Conservation (phyloP, 1,284 basidiomycete species). For the Porogramme epimiltina region DNA sequence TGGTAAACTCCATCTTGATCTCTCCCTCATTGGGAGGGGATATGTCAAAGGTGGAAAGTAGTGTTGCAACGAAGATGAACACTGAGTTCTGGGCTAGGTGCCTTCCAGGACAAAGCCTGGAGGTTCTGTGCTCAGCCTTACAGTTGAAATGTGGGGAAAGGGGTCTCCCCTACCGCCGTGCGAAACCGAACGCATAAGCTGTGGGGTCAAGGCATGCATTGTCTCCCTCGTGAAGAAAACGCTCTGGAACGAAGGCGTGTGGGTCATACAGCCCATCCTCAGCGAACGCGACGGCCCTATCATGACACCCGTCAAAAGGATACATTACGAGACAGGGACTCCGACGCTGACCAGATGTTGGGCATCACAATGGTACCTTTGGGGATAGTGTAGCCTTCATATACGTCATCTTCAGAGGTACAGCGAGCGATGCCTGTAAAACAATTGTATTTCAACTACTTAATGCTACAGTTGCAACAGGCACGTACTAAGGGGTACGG, state of each 20-base stretch:
- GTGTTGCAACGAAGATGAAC: slow-evolving; percentile 26
- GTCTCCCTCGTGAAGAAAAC: slow-evolving; percentile 19
- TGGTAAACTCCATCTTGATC: slow-evolving; percentile 6
- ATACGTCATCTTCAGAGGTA: slow-evolving; percentile 18
- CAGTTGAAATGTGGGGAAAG: neutral
- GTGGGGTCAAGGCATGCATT: slow-evolving; percentile 12
- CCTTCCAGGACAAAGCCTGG: slow-evolving; percentile 28
- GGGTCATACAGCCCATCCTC: slow-evolving; percentile 24
- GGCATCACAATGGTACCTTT: slow-evolving; percentile 20
- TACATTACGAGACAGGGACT: no score
- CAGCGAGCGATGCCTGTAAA: slow-evolving; percentile 14
- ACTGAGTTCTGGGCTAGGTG: slow-evolving; percentile 27
- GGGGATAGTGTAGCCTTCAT: slow-evolving; percentile 21
- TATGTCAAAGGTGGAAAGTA: slow-evolving; percentile 28
- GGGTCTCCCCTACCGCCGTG: slow-evolving; percentile 10
- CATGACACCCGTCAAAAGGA: no score
- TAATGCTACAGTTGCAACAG: neutral
- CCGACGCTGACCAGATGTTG: slow-evolving; percentile 22
- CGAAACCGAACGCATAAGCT: slow-evolving; percentile 23
- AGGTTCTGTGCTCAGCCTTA: neutral
- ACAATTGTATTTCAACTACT: neutral
- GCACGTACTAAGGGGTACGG: neutral
- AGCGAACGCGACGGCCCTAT: slow-evolving; percentile 28
- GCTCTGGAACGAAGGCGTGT: slow-evolving; percentile 27
- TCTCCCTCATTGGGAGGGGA: slow-evolving; percentile 8